phyloP scores from a whole-genome alignment of 2,329 filamentous ascomycete species.

The Penicillium olsonii region DNA sequence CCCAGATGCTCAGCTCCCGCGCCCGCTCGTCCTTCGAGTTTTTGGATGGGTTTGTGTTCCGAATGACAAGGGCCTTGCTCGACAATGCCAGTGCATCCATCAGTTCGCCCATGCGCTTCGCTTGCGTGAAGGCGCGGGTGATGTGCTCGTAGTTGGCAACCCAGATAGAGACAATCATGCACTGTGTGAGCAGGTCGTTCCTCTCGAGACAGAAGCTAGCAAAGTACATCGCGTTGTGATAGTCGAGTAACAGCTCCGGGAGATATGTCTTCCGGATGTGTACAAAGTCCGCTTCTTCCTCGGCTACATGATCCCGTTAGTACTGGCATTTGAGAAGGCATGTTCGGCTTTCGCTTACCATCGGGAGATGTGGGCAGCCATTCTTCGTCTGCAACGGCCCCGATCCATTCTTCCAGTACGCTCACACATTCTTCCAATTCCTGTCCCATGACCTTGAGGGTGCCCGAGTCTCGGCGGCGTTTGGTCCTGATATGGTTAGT shows the following conservation, averaged over 20 bases:
- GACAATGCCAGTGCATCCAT: constrained; percentile 74
- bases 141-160: constrained; percentile 71
- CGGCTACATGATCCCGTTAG: constrained; percentile 37
- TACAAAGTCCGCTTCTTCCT: constrained; percentile 62
- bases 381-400: constrained; percentile 59
- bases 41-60: constrained; percentile 42
- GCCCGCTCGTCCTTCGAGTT: constrained; percentile 42
- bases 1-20: constrained; percentile 43
- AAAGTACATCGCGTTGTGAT: constrained; percentile 77
- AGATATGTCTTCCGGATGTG: constrained; percentile 75
- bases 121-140: constrained; percentile 63
- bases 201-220: constrained; percentile 70
- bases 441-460: constrained; percentile 54
- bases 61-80: constrained; percentile 64
- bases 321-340: background rate
- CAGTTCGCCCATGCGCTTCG: constrained; percentile 72
- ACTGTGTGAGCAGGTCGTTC: constrained; percentile 75
- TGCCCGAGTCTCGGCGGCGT: constrained; percentile 36
- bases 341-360: constrained; percentile 48
- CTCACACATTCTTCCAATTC: constrained; percentile 59
- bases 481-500: constrained; percentile 26
- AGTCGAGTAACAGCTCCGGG: constrained; percentile 81
- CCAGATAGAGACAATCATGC: constrained; percentile 82
- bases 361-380: constrained; percentile 62
- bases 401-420: constrained; percentile 57